These are phyloP conservation scores for Monarda citriodora DNA, from an alignment of 305 asterid genomes.

Conservation along the genomic window DNA sequence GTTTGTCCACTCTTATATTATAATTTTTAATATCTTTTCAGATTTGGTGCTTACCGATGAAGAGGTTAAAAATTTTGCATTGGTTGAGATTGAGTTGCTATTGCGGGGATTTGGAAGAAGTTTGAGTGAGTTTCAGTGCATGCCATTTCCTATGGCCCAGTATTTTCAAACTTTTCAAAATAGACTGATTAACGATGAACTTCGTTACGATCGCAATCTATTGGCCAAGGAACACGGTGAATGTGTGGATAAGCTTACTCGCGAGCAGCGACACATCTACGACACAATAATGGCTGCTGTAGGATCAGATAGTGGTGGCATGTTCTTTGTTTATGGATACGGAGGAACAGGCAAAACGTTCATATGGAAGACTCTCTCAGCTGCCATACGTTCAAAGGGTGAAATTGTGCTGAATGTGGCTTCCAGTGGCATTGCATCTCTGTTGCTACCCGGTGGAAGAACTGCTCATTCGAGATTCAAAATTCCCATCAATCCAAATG, in stretches of 20 bases:
- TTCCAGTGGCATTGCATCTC: neutral
- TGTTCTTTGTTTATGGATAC: too few species aligned
- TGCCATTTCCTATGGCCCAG: neutral
- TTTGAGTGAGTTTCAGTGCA: too few species aligned
- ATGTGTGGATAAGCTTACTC: neutral
- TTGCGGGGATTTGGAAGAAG: neutral
- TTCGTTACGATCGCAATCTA: neutral
- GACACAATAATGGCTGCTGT: too few species aligned
- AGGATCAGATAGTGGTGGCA: too few species aligned
- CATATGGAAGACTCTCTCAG: neutral
- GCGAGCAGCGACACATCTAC: too few species aligned
- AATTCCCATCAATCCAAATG: neutral
- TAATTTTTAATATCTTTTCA: too few species aligned
- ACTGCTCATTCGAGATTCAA: neutral
- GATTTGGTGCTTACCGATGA: neutral
- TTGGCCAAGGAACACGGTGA: neutral
- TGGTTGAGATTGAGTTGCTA: too few species aligned
- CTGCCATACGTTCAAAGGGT: neutral
- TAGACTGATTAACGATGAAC: neutral
- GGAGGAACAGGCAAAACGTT: neutral
- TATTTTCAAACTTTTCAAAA: neutral
- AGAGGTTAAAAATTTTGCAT: too few species aligned
- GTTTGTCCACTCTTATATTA: too few species aligned
- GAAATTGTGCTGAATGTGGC: neutral
- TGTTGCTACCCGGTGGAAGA: too few species aligned